Conservation (phyloP, 2,329 filamentous ascomycete genomes). For the Monosporascus sp. region DNA sequence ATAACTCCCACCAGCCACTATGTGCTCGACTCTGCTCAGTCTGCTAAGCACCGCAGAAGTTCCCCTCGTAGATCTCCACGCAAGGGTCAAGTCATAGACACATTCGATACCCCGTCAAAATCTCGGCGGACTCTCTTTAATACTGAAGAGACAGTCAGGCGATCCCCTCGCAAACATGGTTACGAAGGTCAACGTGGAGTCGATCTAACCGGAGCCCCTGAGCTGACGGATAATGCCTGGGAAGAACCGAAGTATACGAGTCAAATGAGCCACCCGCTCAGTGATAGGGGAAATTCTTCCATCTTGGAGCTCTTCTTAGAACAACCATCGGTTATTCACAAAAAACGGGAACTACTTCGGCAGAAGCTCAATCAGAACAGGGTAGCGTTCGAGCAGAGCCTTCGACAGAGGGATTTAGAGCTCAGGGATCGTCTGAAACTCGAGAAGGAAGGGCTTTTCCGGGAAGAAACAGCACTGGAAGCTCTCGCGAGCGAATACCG, state of each 20-base stretch:
- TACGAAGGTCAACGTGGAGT: constrained; percentile 5
- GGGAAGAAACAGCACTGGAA: constrained; percentile 40
- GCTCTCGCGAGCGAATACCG: constrained; percentile 36
- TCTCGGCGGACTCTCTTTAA: constrained; percentile 5
- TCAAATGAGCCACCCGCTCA: constrained; percentile 13
- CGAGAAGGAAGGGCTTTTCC: constrained; percentile 43
- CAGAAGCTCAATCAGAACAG: constrained; percentile 41
- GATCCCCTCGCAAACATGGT: constrained; percentile 16
- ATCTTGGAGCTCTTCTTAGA: constrained; percentile 33
- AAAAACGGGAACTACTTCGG: constrained; percentile 33
- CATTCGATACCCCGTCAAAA: constrained; percentile 22
- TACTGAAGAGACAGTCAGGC: constrained; percentile 8
- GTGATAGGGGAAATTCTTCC: constrained; percentile 24
- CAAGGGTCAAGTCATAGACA: constrained; percentile 11
- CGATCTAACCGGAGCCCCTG: constrained; percentile 5
- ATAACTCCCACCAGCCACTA: constrained; percentile 36
- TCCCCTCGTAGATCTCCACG: constrained; percentile 7
- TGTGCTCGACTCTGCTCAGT: constrained; percentile 22
- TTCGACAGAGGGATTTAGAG: constrained; percentile 42
- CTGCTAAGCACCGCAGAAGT: constrained; percentile 11
- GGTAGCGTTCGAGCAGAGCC: constrained; percentile 40
- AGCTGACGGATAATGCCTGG: constrained; percentile 2
- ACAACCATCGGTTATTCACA: constrained; percentile 28
- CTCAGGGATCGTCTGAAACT: constrained; percentile 42
- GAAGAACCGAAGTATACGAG: constrained; percentile 9